phyloP scores from a whole-genome alignment of 352 stramenopile genomes.

The Globisporangium viniferum region DNA sequence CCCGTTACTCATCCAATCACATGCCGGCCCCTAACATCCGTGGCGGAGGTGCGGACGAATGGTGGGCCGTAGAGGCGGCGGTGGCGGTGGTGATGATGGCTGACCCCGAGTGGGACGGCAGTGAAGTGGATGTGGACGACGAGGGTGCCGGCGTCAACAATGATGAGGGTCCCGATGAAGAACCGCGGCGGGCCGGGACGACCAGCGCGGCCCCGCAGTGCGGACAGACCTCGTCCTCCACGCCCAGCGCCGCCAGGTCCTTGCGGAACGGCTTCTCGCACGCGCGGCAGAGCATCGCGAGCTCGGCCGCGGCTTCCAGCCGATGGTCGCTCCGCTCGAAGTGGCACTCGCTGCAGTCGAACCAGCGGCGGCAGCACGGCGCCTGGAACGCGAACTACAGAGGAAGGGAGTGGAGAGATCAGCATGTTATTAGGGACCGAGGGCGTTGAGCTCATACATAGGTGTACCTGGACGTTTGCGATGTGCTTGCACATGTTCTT shows the following conservation, averaged over 20 bases:
- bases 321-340: conserved; percentile 62
- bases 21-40: neutral
- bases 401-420: neutral
- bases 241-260: conserved; percentile 43
- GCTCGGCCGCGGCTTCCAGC: conserved; percentile 35
- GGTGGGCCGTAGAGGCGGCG: neutral
- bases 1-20: neutral
- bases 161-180: neutral
- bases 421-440: no score
- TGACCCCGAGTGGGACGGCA: neutral
- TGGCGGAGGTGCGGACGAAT: neutral
- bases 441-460: no score
- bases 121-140: neutral
- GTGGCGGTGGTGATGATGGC: neutral
- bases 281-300: conserved; percentile 67
- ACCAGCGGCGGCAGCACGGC: conserved; percentile 73
- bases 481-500: conserved; percentile 42
- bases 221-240: conserved; percentile 60
- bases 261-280: conserved; percentile 68
- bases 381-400: conserved; percentile 57
- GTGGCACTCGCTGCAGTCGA: conserved; percentile 77
- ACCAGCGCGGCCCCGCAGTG: conserved; percentile 55
- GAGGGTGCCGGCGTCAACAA: neutral
- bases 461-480: conserved; percentile 29
- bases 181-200: conserved; percentile 15